A percentile compares a stretch with the other conserved stretches of the same genome.
phyloP scores from a whole-genome alignment of 2,329 filamentous ascomycete species.

The Alternaria brassicae region DNA sequence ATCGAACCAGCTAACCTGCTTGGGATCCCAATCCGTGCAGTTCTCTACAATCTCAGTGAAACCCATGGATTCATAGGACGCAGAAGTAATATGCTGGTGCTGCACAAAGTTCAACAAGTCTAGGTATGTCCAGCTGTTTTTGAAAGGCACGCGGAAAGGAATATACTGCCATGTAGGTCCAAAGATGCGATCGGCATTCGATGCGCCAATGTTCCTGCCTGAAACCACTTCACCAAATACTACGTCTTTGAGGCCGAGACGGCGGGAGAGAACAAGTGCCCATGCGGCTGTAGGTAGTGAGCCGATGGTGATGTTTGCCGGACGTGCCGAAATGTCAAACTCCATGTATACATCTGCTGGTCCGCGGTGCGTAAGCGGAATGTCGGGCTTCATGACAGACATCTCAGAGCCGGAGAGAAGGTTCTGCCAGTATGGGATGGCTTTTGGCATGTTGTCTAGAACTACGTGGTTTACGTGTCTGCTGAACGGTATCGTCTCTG shows the following conservation, averaged over 20 bases:
- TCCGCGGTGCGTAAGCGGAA: constrained; percentile 38
- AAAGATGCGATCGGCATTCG: constrained; percentile 63
- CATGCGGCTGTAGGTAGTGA: constrained; percentile 72
- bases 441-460: constrained; percentile 55
- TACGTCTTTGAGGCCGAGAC: constrained; percentile 62
- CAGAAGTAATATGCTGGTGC: constrained; percentile 42
- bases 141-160: constrained; percentile 67
- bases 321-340: constrained; percentile 52
- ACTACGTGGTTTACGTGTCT: constrained; percentile 55
- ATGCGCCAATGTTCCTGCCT: constrained; percentile 66
- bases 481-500: constrained; percentile 52
- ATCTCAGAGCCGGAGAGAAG: constrained; percentile 65
- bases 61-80: constrained; percentile 48
- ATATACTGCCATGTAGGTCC: constrained; percentile 74
- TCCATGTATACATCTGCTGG: constrained; percentile 42
- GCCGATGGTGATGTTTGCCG: constrained; percentile 66
- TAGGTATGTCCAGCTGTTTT: constrained; percentile 53
- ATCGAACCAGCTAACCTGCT: constrained; percentile 45
- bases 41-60: constrained; percentile 45
- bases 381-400: constrained; percentile 45
- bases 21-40: constrained; percentile 44
- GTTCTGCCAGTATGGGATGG: constrained; percentile 66
- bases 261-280: constrained; percentile 67
- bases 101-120: constrained; percentile 48
- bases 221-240: constrained; percentile 72